These are phyloP conservation scores for Lactifluus rugatus DNA, from an alignment of 768 basidiomycete species.

Conservation along the genomic window DNA sequence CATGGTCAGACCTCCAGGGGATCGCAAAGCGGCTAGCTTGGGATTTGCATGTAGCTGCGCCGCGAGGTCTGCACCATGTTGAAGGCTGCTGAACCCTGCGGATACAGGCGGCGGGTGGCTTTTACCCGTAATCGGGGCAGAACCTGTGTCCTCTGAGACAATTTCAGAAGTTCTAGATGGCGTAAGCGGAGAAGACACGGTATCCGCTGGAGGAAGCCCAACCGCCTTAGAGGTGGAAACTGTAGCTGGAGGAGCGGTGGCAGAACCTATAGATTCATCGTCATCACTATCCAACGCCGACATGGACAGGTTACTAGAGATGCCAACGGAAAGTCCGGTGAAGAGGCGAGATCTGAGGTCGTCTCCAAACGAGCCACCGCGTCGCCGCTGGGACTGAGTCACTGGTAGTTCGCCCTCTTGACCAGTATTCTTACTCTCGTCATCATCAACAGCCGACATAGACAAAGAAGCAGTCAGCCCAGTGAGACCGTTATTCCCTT, in stretches of 20 bases:
- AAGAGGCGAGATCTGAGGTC: conserved; percentile 12
- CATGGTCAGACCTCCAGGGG: conserved; percentile 23
- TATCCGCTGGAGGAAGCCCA: neutral
- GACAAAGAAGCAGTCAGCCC: conserved; percentile 13
- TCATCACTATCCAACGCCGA: conserved; percentile 47
- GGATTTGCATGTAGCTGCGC: conserved; percentile 38
- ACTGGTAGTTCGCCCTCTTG: conserved; percentile 19
- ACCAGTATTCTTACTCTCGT: conserved; percentile 17
- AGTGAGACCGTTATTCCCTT: conserved; percentile 9
- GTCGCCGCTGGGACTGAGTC: neutral
- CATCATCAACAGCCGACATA: conserved; percentile 26
- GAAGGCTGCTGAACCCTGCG: conserved; percentile 17
- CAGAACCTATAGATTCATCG: conserved; percentile 26
- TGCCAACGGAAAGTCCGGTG: neutral
- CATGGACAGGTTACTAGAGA: conserved; percentile 36
- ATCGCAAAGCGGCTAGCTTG: conserved; percentile 40
- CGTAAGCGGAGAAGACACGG: conserved; percentile 4
- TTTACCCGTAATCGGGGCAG: neutral
- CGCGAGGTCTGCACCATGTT: conserved; percentile 32
- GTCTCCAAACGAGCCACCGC: conserved; percentile 6
- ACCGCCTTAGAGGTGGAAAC: neutral
- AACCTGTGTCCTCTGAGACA: neutral
- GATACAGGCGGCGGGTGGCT: conserved; percentile 9
- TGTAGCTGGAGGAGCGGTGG: neutral
- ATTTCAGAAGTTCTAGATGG: neutral